Base-by-base conservation (phyloP, 208 protist genomes). In the Crithidia brevicula region DNA sequence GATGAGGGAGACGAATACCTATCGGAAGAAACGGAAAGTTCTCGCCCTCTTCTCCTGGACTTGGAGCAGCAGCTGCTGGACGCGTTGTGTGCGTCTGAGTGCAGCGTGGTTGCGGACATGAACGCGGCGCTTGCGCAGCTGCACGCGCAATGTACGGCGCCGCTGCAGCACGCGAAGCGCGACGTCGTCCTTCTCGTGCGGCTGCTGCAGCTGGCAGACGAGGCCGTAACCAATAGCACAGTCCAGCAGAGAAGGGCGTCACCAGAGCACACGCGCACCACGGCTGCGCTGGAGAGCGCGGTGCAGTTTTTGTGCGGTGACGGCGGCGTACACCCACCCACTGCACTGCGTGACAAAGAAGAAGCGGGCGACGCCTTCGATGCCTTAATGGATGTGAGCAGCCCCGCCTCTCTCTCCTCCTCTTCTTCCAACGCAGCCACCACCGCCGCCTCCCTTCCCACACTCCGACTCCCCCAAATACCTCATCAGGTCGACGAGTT, bases 201-300 rank as follows among this genome's bases (percentile, higher is more conserved):
- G 16, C 47, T 80, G 25, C 62, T 80, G 8, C 68, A 72, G 33
- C 50, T 80, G n/a, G 25, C 46, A 10, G 74, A 80, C 40, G 70
- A 76, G 36, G 45, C 56, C 28, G 28, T 30, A 1, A 30, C 20
- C 7, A 13, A 13, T 1, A 36, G 4, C 27, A 54, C 3, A 18
- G 4, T 52, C 20, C 49, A 22, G 4, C 49, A 36, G 49, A 2
- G 23, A 15, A 11, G 42, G 46, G 27, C 67, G 34, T n/a, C n/a
- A n/a, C n/a, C 54, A 49, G n/a, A 6, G 13, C 28, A 31, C 2
- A 56, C 68, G 2, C 31, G 7, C 11, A 69, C 61, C 42, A 75
- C 69, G 1, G 40, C 69, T 3, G 52, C 52, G 22, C 22, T 75
- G 20, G 69, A 75, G 31, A 46, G 28, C 15, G 61, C 36, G 4